Conservation (phyloP, 805 yeast genomes). For the Alloascoidea africana region DNA sequence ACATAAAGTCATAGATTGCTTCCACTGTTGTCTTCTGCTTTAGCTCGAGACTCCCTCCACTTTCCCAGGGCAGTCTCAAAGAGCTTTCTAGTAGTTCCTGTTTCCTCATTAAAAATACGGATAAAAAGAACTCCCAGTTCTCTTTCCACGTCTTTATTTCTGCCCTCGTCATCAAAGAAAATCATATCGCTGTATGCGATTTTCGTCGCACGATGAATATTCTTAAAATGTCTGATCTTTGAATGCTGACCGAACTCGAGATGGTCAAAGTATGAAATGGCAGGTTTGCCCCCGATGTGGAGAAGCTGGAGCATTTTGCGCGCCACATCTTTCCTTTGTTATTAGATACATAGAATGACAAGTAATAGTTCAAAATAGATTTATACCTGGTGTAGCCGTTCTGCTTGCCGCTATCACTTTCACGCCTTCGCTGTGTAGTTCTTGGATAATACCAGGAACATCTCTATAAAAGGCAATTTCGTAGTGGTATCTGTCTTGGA, state of each 20-base stretch:
- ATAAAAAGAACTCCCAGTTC: slow-evolving; percentile 55
- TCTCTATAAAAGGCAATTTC: slow-evolving; percentile 47
- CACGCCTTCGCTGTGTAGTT: slow-evolving; percentile 31
- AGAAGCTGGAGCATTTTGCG: slow-evolving; percentile 38
- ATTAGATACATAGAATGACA: too few relatives aligned
- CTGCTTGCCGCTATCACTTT: slow-evolving; percentile 60
- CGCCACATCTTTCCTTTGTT: too few relatives aligned
- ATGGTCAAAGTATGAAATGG: slow-evolving; percentile 36
- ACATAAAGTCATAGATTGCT: too few relatives aligned
- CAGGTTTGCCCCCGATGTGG: slow-evolving; percentile 35
- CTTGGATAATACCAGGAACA: slow-evolving; percentile 45
- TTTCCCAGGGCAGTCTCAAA: slow-evolving; percentile 28
- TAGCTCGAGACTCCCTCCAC: slow-evolving; percentile 22
- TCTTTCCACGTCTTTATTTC: slow-evolving; percentile 62
- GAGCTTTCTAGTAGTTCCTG: slow-evolving; percentile 40
- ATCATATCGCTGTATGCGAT: slow-evolving; percentile 33
- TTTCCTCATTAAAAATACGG: slow-evolving; percentile 38
- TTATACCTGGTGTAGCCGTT: slow-evolving; percentile 53
- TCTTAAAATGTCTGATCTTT: slow-evolving; percentile 36
- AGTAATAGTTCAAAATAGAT: not conserved
- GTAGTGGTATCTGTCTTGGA: slow-evolving; percentile 40
- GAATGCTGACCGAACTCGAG: slow-evolving; percentile 58
- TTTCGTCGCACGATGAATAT: slow-evolving; percentile 31
- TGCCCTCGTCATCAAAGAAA: slow-evolving; percentile 67
- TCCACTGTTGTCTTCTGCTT: too few relatives aligned